phyloP scores from a whole-genome alignment of 306 rosid genomes.

The Fragaria iinumae region DNA sequence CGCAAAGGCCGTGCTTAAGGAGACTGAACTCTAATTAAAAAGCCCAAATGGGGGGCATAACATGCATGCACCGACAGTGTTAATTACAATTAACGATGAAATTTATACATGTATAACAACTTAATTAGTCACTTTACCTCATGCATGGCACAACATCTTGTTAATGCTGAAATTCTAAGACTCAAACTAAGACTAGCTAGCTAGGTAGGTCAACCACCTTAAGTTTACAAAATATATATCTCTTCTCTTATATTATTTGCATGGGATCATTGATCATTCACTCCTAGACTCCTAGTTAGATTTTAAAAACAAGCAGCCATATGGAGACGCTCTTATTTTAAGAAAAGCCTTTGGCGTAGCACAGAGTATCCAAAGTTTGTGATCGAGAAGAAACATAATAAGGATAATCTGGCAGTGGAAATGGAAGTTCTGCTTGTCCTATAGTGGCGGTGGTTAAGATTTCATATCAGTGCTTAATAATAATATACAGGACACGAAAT shows the following conservation, averaged over 20 bases:
- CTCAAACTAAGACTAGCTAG: neutral
- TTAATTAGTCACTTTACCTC: neutral
- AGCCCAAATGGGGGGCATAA: too few species aligned
- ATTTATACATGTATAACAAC: too few species aligned
- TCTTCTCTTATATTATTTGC: neutral
- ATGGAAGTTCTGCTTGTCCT: conserved; percentile 32
- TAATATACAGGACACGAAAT: neutral
- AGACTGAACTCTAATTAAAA: neutral
- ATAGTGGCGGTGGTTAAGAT: conserved; percentile 43
- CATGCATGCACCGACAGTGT: too few species aligned
- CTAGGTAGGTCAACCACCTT: neutral
- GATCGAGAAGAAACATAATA: neutral
- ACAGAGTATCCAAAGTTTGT: conserved; percentile 5
- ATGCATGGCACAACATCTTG: neutral
- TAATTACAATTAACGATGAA: too few species aligned
- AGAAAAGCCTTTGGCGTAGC: neutral
- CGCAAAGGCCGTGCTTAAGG: neutral
- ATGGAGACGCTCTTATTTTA: neutral
- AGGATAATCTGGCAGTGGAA: neutral
- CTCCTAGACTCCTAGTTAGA: neutral
- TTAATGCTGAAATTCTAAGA: too few species aligned
- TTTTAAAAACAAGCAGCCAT: neutral
- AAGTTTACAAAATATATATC: neutral
- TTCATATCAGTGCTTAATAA: conserved; percentile 38
- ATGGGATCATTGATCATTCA: neutral